Evolutionary conservation across 805 yeast species (phyloP).

Genomic region (Starmera caribaea): DNA sequence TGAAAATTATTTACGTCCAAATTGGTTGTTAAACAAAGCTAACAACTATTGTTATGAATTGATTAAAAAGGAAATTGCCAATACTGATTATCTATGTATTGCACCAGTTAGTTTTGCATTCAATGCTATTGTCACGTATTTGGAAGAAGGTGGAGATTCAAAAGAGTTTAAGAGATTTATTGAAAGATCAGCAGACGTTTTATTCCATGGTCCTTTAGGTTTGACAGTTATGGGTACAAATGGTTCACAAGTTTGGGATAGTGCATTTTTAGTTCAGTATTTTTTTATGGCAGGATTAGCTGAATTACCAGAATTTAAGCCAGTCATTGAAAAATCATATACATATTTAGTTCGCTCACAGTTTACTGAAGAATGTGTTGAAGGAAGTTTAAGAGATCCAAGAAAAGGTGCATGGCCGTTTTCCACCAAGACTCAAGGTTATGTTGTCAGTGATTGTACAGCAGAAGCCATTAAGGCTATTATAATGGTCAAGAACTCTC

Average conservation of each 20-base stretch:
- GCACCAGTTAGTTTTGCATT: constrained; percentile 93
- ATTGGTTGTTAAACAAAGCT: constrained; percentile 50
- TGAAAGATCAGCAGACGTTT: constrained; percentile 59
- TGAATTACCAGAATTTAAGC: constrained; percentile 53
- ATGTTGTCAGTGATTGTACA: constrained; percentile 93
- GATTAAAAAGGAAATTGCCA: constrained; percentile 61
- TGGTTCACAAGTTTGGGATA: constrained; percentile 97
- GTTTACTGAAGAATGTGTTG: constrained; percentile 68
- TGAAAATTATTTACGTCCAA: constrained; percentile 68
- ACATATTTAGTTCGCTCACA: constrained; percentile 74
- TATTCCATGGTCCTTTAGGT: constrained; percentile 85
- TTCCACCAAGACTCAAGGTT: constrained; percentile 92
- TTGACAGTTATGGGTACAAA: constrained; percentile 94
- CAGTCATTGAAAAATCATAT: constrained; percentile 55
- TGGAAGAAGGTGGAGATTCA: constrained; percentile 65
- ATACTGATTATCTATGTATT: constrained; percentile 75
- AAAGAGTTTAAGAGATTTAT: constrained; percentile 43
- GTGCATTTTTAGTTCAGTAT: constrained; percentile 83
- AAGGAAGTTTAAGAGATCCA: constrained; percentile 73
- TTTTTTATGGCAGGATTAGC: constrained; percentile 72
- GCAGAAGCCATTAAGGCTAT: constrained; percentile 94
- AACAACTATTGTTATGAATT: constrained; percentile 48
- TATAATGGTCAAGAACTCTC: constrained; percentile 74
- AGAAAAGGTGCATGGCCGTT: constrained; percentile 94
- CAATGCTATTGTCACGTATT: constrained; percentile 59